phyloP scores from a whole-genome alignment of 768 basidiomycete species.

The Filobasidium wieringae region DNA sequence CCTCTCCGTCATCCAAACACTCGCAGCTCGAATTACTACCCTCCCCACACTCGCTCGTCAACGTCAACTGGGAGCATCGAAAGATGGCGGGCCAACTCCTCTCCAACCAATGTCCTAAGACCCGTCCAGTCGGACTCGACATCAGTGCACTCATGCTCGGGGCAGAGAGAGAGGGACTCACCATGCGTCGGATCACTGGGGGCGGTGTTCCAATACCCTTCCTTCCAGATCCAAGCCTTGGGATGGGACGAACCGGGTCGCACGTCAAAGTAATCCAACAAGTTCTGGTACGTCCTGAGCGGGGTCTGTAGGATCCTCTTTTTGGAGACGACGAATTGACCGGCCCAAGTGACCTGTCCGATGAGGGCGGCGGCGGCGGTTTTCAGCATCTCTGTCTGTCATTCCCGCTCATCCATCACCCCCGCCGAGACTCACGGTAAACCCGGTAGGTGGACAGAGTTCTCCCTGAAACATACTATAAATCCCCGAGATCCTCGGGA shows the following conservation, averaged over 20 bases:
- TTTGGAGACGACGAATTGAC: constrained; percentile 33
- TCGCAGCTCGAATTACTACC: neutral
- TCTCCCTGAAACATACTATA: constrained; percentile 32
- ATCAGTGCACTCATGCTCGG: neutral
- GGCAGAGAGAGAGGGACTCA: constrained; percentile 17
- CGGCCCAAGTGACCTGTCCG: constrained; percentile 31
- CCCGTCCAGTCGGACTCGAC: neutral
- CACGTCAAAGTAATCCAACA: constrained; percentile 24
- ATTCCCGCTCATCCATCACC: neutral
- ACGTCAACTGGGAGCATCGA: neutral
- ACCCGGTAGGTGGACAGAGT: constrained; percentile 23
- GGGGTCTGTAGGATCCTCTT: constrained; percentile 26
- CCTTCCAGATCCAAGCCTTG: constrained; percentile 31
- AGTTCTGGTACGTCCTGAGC: constrained; percentile 20
- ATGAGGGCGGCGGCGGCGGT: neutral
- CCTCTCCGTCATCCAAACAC: too few species aligned
- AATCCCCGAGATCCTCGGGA: constrained; percentile 30
- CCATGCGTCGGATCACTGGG: constrained; percentile 25
- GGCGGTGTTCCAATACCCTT: constrained; percentile 25
- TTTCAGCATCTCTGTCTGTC: neutral
- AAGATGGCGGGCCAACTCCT: constrained; percentile 10
- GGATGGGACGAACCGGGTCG: neutral
- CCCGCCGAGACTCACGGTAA: constrained; percentile 9
- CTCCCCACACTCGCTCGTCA: constrained; percentile 1
- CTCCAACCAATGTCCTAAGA: neutral